phyloP scores from a whole-genome alignment of 2,329 filamentous ascomycete species.

The Malbranchea zuffiana region DNA sequence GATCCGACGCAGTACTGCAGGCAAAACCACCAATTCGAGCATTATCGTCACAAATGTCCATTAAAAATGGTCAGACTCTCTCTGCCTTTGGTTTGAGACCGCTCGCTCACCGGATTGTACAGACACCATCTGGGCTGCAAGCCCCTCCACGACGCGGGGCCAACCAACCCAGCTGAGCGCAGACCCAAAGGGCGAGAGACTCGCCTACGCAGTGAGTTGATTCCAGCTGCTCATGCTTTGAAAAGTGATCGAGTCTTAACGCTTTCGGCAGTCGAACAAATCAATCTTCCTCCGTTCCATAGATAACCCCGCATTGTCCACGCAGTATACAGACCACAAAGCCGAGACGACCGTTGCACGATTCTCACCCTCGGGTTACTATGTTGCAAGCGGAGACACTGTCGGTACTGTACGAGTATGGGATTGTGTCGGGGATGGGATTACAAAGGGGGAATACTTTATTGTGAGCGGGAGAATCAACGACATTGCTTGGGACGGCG shows the following conservation, averaged over 20 bases:
- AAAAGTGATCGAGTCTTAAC: slow-evolving; percentile 4
- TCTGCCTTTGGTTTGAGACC: not conserved
- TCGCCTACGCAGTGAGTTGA: slow-evolving; percentile 72
- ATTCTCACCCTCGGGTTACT: slow-evolving; percentile 90
- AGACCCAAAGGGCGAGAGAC: slow-evolving; percentile 78
- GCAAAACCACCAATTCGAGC: no score
- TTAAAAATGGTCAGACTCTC: slow-evolving; percentile 31
- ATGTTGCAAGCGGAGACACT: slow-evolving; percentile 82
- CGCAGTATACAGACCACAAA: slow-evolving; percentile 89
- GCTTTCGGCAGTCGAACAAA: slow-evolving; percentile 65
- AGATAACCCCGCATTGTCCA: slow-evolving; percentile 71
- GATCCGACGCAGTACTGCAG: no score
- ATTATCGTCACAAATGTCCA: no score
- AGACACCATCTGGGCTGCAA: slow-evolving; percentile 72
- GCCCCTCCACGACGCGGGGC: slow-evolving; percentile 71
- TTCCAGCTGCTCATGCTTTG: not conserved
- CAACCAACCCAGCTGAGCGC: slow-evolving; percentile 80
- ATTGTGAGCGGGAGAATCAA: slow-evolving; percentile 94
- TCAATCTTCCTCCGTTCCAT: slow-evolving; percentile 93
- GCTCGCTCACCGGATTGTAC: slow-evolving; percentile 15
- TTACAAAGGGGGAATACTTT: slow-evolving; percentile 84
- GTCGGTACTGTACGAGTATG: slow-evolving; percentile 79
- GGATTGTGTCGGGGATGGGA: slow-evolving; percentile 76
- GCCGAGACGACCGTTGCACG: slow-evolving; percentile 80
- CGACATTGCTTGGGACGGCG: slow-evolving; percentile 94